Evolutionary conservation across 2,329 filamentous ascomycete genomes (phyloP), one percentile per base, ranked within the genome.

Genomic region (Talaromyces sp.): DNA sequence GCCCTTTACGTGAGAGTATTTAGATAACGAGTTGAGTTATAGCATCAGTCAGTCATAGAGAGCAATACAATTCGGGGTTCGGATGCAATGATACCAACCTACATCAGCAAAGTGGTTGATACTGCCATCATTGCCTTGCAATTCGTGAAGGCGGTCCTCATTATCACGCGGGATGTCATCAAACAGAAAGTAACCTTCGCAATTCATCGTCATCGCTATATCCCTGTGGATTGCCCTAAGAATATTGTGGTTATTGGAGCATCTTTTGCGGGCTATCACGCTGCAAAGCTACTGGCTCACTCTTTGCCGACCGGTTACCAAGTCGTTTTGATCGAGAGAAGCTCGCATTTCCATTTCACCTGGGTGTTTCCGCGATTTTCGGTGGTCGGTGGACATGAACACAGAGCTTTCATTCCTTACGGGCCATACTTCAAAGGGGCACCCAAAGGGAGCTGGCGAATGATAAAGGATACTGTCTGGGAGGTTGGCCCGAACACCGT

Each of bases 361-460:
- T 89, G 85, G 80, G 81, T 83, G 13, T 80, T 88, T 43, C 87
- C 87, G 0, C 81, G 87, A 3, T 87, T 84, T 71, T 84, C 81
- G 47, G 85, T 88, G 14, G 76, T 85, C 5, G 73, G 78, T n/a
- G 82, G 81, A 22, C 82, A 87, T 56, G 86, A 88, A 67, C 73
- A 84, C 64, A 84, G 84, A 69, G 85, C 84, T 0, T 88, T 88
- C 67, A 84, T 89, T 50, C 86, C 87, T 0, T 88, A 87, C 66
- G 80, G 79, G 0, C 75, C 75, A 3, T 77, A 81, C 47, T 68
- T 84, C 2, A 72, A 71, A 1, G 68, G 67, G 0, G 76, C 72
- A 3, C 43, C 75, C 78, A 0, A 67, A 73, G 19, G 79, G 77
- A 0, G 73, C 75, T 0, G 75, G 75, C 57, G 31, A 65, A 48